A percentile compares a stretch with the other conserved stretches of the same genome.
phyloP scores from a whole-genome alignment of 768 basidiomycete species.

The Pholiota conissans region DNA sequence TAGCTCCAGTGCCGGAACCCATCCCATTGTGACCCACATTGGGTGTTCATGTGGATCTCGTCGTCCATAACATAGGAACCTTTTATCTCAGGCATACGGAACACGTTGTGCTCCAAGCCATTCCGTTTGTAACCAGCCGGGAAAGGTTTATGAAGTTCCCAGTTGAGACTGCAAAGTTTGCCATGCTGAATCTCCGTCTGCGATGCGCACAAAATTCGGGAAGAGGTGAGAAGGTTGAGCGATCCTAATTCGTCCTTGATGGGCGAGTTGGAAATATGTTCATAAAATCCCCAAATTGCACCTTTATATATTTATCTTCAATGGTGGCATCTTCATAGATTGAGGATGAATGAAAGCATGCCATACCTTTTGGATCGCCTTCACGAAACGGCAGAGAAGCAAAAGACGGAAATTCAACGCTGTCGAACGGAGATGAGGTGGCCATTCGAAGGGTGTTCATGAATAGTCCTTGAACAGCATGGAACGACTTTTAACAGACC shows the following conservation, averaged over 20 bases:
- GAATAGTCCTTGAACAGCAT: neutral
- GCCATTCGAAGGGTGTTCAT: conserved; percentile 8
- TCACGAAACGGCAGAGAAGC: conserved; percentile 20
- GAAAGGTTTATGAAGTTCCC: conserved; percentile 24
- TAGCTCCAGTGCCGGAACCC: conserved; percentile 22
- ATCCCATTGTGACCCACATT: conserved; percentile 27
- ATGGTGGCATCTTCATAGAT: too few relatives aligned
- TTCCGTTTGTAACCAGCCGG: conserved; percentile 16
- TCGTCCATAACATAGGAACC: conserved; percentile 20
- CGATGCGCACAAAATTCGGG: conserved; percentile 20
- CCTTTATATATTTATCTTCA: conserved; percentile 4
- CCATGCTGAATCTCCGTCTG: conserved; percentile 20
- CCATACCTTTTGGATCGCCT: conserved; percentile 20
- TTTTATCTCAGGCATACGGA: conserved; percentile 12
- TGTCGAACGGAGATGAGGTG: conserved; percentile 20
- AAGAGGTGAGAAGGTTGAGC: conserved; percentile 22
- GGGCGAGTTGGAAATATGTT: conserved; percentile 16
- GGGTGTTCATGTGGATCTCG: conserved; percentile 23
- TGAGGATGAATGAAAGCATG: too few relatives aligned
- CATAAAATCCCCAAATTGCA: conserved; percentile 28
- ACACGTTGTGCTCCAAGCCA: conserved; percentile 20
- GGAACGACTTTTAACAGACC: neutral
- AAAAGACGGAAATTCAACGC: conserved; percentile 19
- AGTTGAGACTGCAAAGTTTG: conserved; percentile 22
- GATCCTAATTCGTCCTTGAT: conserved; percentile 21